Evolutionary conservation across 1,139 yeast genomes (phyloP).

Genomic region (Saccharomycopsis hybrid): DNA sequence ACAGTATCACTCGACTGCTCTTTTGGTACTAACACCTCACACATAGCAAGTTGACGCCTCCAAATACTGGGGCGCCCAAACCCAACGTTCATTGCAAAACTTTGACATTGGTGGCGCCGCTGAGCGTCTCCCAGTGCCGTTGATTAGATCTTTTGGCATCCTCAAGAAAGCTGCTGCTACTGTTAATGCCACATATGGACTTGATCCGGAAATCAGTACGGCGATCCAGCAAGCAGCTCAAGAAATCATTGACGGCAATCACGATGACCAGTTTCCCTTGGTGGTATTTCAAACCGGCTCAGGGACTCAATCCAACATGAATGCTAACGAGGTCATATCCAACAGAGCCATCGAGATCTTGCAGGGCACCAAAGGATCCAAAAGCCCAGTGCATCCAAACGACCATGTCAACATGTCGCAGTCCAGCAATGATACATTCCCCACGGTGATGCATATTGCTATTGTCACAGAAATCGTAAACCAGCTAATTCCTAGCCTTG

Average conservation of each 20-base stretch:
- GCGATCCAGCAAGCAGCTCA: conserved; percentile 93
- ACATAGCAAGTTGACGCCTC: conserved; percentile 61
- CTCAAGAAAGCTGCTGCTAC: conserved; percentile 92
- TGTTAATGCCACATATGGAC: conserved; percentile 78
- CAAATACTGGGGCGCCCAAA: conserved; percentile 97
- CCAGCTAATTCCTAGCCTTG: conserved; percentile 71
- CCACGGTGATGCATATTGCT: conserved; percentile 99
- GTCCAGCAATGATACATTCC: conserved; percentile 97
- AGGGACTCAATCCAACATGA: conserved; percentile 98
- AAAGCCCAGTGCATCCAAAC: conserved; percentile 93
- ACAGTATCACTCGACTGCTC: neutral
- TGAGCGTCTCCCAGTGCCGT: conserved; percentile 87
- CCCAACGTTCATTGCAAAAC: conserved; percentile 88
- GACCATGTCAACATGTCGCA: conserved; percentile 99
- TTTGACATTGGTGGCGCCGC: conserved; percentile 92
- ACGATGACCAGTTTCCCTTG: conserved; percentile 90
- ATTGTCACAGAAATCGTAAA: conserved; percentile 83
- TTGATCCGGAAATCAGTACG: conserved; percentile 73
- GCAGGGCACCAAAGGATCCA: conserved; percentile 88
- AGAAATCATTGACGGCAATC: conserved; percentile 88
- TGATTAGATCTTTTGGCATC: conserved; percentile 85
- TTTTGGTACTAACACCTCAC: neutral
- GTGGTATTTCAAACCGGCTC: conserved; percentile 99
- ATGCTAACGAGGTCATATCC: conserved; percentile 96
- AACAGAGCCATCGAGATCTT: conserved; percentile 94